These are phyloP conservation scores for Dichotomopilus funicola DNA, from an alignment of 2,329 filamentous ascomycete genomes.

Conservation along the genomic window DNA sequence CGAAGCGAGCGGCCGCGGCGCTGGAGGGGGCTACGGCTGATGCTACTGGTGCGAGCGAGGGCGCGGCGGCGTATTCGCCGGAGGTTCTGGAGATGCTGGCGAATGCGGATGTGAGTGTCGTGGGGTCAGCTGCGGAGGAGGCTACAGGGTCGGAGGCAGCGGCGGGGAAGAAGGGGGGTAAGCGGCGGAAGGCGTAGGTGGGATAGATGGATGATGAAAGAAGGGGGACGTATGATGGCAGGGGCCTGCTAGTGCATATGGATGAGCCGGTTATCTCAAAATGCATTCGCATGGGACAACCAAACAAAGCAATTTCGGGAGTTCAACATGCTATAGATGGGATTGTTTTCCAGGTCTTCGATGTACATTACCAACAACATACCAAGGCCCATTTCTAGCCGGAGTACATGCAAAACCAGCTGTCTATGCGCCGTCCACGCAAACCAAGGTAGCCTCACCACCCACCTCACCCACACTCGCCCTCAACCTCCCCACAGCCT, in stretches of 20 bases:
- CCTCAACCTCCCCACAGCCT: too few species aligned
- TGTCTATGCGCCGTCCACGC: too few species aligned
- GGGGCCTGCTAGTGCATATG: not conserved
- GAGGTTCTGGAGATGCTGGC: conserved; percentile 44
- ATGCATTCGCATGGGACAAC: too few species aligned
- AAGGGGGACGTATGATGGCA: not conserved
- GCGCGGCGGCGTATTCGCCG: conserved; percentile 29
- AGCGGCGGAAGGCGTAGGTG: conserved; percentile 40
- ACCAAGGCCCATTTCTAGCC: too few species aligned
- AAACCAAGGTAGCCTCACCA: too few species aligned
- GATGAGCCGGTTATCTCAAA: not conserved
- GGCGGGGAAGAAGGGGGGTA: conserved; percentile 35
- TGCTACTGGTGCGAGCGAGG: conserved; percentile 23
- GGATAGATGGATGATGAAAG: not conserved
- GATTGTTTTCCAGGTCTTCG: too few species aligned
- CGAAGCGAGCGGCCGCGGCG: conserved; percentile 45
- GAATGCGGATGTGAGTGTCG: conserved; percentile 19
- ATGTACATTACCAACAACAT: too few species aligned
- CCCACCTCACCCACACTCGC: too few species aligned
- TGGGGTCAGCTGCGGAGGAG: conserved; percentile 17
- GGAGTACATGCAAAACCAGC: too few species aligned
- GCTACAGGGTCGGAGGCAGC: conserved; percentile 29
- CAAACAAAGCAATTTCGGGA: too few species aligned
- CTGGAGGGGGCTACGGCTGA: conserved; percentile 22
- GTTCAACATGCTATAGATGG: too few species aligned